Conservation (phyloP, 2,329 filamentous ascomycete species). For the Mollisiaceae sp. region DNA sequence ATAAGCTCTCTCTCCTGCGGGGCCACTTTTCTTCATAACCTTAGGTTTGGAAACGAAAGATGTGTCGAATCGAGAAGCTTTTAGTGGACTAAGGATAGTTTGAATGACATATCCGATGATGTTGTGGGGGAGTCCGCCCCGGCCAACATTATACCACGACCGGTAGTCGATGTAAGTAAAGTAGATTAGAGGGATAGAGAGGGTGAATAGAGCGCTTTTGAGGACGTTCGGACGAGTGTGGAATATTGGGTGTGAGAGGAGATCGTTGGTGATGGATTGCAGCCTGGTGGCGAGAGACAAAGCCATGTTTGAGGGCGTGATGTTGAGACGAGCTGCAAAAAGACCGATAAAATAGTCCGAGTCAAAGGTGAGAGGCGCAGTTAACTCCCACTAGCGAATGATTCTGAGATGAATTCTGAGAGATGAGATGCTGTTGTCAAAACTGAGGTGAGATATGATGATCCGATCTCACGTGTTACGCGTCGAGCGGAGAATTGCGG, state of each 20-base stretch:
- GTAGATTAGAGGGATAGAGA: slow-evolving; percentile 14
- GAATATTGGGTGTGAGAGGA: neutral
- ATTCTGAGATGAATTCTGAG: neutral
- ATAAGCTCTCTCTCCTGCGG: slow-evolving; percentile 7
- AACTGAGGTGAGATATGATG: neutral
- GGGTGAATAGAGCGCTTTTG: neutral
- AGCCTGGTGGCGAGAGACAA: slow-evolving; percentile 1
- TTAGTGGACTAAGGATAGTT: slow-evolving; percentile 27
- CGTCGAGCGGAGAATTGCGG: neutral
- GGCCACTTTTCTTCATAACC: neutral
- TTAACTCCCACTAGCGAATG: neutral
- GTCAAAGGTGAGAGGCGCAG: neutral
- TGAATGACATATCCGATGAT: slow-evolving; percentile 44
- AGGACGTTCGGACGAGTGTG: neutral
- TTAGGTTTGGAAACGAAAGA: neutral
- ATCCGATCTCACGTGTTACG: neutral
- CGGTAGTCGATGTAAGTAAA: slow-evolving; percentile 41
- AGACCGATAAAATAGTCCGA: neutral
- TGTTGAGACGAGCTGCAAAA: neutral
- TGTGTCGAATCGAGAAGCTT: neutral
- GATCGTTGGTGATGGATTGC: neutral
- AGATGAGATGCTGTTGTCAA: neutral
- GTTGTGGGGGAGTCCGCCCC: slow-evolving; percentile 45
- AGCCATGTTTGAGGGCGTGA: neutral
- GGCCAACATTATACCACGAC: slow-evolving; percentile 45